phyloP scores from a whole-genome alignment of 148 eudicot species.

The Vaccinium vitisidaea region DNA sequence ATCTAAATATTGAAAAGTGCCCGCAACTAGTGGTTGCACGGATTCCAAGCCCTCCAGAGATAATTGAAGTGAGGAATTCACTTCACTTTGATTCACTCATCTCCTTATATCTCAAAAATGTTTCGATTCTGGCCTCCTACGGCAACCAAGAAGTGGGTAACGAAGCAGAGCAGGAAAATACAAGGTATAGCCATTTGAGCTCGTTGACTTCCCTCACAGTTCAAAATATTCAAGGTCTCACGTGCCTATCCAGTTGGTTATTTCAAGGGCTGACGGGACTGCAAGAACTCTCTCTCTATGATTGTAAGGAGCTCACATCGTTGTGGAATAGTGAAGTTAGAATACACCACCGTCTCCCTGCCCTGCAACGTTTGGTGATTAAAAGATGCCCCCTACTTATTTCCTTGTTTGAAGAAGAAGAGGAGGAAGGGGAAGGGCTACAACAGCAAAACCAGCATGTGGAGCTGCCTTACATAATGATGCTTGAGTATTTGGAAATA shows the following conservation, averaged over 20 bases:
- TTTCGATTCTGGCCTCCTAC: too few species aligned
- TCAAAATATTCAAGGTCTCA: not conserved
- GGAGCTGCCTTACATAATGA: not conserved
- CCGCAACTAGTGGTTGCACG: not conserved
- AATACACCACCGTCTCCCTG: not conserved
- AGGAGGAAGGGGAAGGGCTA: not conserved
- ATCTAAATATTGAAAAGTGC: not conserved
- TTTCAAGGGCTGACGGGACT: too few species aligned
- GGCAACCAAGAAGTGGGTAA: too few species aligned
- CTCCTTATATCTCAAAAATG: too few species aligned
- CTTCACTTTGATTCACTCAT: too few species aligned
- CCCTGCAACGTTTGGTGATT: not conserved
- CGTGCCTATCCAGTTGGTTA: too few species aligned
- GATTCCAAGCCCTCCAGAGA: not conserved
- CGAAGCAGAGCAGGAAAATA: too few species aligned
- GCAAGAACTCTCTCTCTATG: too few species aligned
- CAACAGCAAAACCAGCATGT: not conserved
- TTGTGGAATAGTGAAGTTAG: not conserved
- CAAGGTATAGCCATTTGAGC: too few species aligned
- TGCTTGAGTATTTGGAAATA: not conserved
- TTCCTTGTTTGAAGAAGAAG: not conserved
- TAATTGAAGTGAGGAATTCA: not conserved
- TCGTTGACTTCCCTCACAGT: not conserved
- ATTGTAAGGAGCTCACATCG: not conserved
- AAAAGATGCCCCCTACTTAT: not conserved